phyloP scores from a whole-genome alignment of 257 asterid species.

The Solanum dulcamara region DNA sequence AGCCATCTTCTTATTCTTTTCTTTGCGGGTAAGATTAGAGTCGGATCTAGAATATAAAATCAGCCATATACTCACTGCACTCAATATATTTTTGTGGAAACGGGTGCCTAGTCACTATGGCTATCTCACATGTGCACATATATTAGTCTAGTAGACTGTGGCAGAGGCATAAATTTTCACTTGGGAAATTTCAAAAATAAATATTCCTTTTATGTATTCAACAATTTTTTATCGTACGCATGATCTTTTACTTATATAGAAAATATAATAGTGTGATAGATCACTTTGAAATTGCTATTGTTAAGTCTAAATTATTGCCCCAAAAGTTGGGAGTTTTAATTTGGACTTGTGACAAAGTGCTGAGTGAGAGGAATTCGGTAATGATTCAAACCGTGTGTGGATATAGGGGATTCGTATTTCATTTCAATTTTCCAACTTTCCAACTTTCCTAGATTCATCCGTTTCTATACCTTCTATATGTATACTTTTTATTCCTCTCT shows the following conservation, averaged over 20 bases:
- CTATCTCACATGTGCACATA: not conserved
- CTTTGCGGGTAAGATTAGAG: not conserved
- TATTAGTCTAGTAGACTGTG: not conserved
- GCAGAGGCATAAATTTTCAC: not conserved
- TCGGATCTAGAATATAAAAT: not conserved
- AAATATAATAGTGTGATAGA: not conserved
- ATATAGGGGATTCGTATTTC: not conserved
- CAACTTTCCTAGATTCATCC: not conserved
- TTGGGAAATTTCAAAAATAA: not conserved
- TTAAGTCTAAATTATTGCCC: not conserved
- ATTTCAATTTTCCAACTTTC: not conserved
- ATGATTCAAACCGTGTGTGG: not conserved
- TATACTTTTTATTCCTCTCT: not conserved
- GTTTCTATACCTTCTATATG: not conserved
- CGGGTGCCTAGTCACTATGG: not conserved
- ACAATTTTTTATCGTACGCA: not conserved
- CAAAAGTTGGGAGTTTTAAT: not conserved
- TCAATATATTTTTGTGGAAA: not conserved
- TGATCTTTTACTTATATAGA: not conserved
- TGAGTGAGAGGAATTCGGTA: not conserved
- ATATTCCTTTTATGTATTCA: not conserved
- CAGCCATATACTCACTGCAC: not conserved
- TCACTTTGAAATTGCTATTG: not conserved
- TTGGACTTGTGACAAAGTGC: not conserved
- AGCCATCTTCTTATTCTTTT: not conserved